Evolutionary conservation across 192 early-diverging fungal species (phyloP), one percentile per base, ranked within the genome.

Genomic region (Nowakowskiella sp.): DNA sequence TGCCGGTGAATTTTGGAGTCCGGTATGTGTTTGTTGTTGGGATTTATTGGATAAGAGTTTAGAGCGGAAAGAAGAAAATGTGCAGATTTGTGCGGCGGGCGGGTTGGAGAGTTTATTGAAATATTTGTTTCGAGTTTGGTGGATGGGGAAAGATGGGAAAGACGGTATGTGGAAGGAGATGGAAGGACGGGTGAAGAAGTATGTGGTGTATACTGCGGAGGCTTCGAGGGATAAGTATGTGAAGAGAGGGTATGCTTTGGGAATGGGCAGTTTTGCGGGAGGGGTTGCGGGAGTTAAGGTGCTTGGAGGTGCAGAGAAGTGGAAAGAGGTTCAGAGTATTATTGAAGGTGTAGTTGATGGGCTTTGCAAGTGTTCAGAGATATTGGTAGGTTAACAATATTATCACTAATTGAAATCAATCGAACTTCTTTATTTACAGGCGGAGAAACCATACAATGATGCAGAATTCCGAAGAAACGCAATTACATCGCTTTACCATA

Each of bases 401-500:
- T 6, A 48, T 7, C 51, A 31, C 43, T 23, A 51, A 21, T 6
- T 23, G 16, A 58, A 28, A 34, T 31, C 13, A 31, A 1, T 27
- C 23, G 19, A 28, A 42, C 67, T 13, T 69, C 49, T 47, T 65
- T 24, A 6, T 6, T 23, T 34, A 22, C 25, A 56, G 13, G 10
- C 50, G 7, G 58, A 63, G 26, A 53, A 55, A 16, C 5, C 31
- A 4, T 62, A 50, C 10, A 73, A 85, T 46, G 81, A 87, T 70
- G 76, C 85, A 1, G 85, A 87, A 53, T 52, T 81, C 6, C 65
- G 81, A 30, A 57, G 83, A 45, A 88, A 91, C 59, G 71, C 84
- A 0, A 59, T 89, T 2, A 28, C 67, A 26, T 65, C 85, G 4
- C 47, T 90, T 16, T 66, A 65, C 0, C 58, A 67, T 24, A 72